Evolutionary conservation across 2,329 filamentous ascomycete species (phyloP), one percentile per base, ranked within the genome.

Genomic region (Xylariomycetidae sp.): DNA sequence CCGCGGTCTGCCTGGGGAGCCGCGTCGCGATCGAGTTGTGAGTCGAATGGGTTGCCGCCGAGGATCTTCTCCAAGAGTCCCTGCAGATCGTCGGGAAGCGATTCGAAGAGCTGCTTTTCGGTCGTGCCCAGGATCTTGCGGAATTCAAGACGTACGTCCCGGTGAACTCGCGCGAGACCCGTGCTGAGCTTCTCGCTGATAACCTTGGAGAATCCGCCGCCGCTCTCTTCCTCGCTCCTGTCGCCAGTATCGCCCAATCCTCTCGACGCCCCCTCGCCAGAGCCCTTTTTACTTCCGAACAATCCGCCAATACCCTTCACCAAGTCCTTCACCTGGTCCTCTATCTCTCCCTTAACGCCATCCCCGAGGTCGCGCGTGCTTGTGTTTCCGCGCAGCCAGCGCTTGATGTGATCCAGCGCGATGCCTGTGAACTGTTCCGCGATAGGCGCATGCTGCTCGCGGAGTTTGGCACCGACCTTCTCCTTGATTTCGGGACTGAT

Each of bases 401-500:
- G 53, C 54, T 69, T 69, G 54, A 69, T 64, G 33, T 66, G 64
- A 5, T 66, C 62, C n/a, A 68, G 46, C 0, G 65, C 65, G 27
- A 69, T 65, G 16, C 54, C 54, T 2, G 65, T 69, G 28, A 69
- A 69, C 41, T 67, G 62, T 46, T 67, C 65, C 2, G 65, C 65
- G 34, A 69, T 58, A 5, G 63, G 56, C 0, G 57, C 59, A 30
- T 69, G 65, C 38, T 66, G 64, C 41, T 62, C 50, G 13, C 57
- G 53, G 13, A 69, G 52, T 48, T 62, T 64, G 5, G 42, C 48
- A 20, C 56, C 61, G 27, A 69, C 60, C 30, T 57, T 54, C 15
- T 67, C 64, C 43, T 67, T 68, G 56, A 69, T 68, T 49, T 68
- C 65, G 4, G 65, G 65, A 25, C 56, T 65, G 34, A 69, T 68